Evolutionary conservation across 805 yeast species (phyloP).

Genomic region (Starmerella geochares): DNA sequence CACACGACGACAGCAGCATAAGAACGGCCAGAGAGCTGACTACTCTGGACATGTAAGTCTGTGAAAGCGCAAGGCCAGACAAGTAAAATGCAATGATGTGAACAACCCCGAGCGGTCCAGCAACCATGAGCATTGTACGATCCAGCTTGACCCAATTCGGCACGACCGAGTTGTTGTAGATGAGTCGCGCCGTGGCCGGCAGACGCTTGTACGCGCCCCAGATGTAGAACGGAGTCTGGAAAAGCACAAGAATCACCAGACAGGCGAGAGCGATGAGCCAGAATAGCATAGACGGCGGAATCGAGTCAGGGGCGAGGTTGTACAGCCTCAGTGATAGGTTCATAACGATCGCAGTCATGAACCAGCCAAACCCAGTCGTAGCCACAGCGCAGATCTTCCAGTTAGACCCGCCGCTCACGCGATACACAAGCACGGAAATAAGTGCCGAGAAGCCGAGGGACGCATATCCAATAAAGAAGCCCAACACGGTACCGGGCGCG

Average conservation of each 20-base stretch:
- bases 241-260: conserved; percentile 11
- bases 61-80: conserved; percentile 8
- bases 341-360: conserved; percentile 19
- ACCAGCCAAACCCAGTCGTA: conserved; percentile 14
- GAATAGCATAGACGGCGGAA: conserved; percentile 3
- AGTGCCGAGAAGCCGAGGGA: conserved; percentile 17
- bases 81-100: conserved; percentile 15
- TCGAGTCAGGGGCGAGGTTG: not conserved
- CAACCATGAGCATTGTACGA: conserved; percentile 24
- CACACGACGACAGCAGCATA: conserved; percentile 22
- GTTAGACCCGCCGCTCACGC: conserved; percentile 25
- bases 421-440: conserved; percentile 24
- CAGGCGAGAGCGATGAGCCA: not conserved
- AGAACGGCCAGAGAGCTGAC: conserved; percentile 18
- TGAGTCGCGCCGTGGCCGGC: conserved; percentile 26
- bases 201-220: conserved; percentile 22
- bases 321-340: conserved; percentile 8
- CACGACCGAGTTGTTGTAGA: conserved; percentile 25
- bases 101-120: conserved; percentile 21
- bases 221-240: conserved; percentile 24
- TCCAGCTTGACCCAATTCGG: conserved; percentile 28
- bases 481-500: conserved; percentile 2
- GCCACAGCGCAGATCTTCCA: conserved; percentile 19
- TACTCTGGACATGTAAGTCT: conserved; percentile 19
- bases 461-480: conserved; percentile 4